Evolutionary conservation across 2,329 filamentous ascomycete genomes (phyloP).

Genomic region (Dryadomyces quercus-mongolicae): DNA sequence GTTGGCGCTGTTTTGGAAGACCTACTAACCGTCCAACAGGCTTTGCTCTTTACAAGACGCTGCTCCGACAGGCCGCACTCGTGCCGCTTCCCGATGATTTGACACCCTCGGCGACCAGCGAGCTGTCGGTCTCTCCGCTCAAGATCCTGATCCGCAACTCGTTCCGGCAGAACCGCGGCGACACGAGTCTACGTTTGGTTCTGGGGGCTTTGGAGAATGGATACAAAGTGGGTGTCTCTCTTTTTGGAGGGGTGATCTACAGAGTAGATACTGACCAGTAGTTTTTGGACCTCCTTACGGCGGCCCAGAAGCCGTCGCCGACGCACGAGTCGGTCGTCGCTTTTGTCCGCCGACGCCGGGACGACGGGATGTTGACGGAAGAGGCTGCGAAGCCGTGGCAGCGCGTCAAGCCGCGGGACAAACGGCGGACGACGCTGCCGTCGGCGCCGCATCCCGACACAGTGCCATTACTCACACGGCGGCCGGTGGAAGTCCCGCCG

Average conservation of each 20-base stretch:
- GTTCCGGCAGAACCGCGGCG: slow-evolving; percentile 47
- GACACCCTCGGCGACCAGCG: slow-evolving; percentile 16
- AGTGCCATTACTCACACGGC: slow-evolving; percentile 20
- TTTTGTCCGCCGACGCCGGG: slow-evolving; percentile 25
- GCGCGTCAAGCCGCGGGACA: not conserved
- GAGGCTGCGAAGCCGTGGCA: not conserved
- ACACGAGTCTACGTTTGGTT: slow-evolving; percentile 48
- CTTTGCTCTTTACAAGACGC: slow-evolving; percentile 60
- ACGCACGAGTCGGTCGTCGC: slow-evolving; percentile 29
- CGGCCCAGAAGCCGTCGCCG: slow-evolving; percentile 24
- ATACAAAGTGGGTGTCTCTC: slow-evolving; percentile 40
- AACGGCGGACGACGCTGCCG: slow-evolving; percentile 6
- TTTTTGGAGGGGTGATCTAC: not conserved
- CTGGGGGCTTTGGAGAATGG: slow-evolving; percentile 52
- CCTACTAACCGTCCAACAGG: slow-evolving; percentile 27
- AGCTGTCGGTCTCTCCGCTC: slow-evolving; percentile 29
- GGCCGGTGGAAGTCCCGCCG: slow-evolving; percentile 4
- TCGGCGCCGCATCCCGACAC: slow-evolving; percentile 12
- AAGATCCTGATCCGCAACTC: slow-evolving; percentile 45
- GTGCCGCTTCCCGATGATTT: slow-evolving; percentile 40
- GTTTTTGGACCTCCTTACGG: slow-evolving; percentile 20
- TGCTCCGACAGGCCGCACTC: slow-evolving; percentile 45
- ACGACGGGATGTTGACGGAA: slow-evolving; percentile 7
- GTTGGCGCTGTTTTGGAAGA: not conserved
- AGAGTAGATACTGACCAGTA: not conserved